phyloP scores from a whole-genome alignment of 768 basidiomycete genomes.

The Dictyophora rubrovolvata region DNA sequence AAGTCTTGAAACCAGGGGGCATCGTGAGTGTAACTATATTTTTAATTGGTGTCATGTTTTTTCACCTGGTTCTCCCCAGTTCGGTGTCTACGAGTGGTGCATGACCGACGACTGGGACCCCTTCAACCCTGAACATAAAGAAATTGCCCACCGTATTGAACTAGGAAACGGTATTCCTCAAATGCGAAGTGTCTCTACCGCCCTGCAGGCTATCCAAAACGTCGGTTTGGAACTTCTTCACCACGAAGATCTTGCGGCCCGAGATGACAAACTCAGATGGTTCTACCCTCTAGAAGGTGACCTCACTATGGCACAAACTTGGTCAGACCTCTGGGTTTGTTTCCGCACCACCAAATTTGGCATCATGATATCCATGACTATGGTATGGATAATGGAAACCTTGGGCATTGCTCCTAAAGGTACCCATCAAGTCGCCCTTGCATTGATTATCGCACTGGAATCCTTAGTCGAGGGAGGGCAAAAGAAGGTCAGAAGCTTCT shows the following conservation, averaged over 20 bases:
- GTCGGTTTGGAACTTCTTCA: conserved; percentile 85
- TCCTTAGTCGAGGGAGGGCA: conserved; percentile 78
- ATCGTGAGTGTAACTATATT: conserved; percentile 42
- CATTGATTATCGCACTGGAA: conserved; percentile 71
- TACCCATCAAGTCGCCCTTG: conserved; percentile 82
- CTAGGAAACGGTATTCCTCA: conserved; percentile 96
- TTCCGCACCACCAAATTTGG: conserved; percentile 90
- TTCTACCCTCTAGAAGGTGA: conserved; percentile 97
- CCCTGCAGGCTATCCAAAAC: conserved; percentile 64
- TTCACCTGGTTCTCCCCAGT: conserved; percentile 32
- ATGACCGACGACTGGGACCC: conserved; percentile 96
- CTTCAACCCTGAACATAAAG: conserved; percentile 76
- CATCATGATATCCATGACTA: conserved; percentile 71
- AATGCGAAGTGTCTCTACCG: conserved; percentile 70
- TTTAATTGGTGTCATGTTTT: too few species aligned
- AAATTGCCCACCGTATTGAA: conserved; percentile 84
- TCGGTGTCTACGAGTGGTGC: conserved; percentile 98
- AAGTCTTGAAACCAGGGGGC: conserved; percentile 93
- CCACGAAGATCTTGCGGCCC: conserved; percentile 90
- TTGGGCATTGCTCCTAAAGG: conserved; percentile 82
- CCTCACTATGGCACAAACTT: conserved; percentile 81
- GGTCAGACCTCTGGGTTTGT: conserved; percentile 69
- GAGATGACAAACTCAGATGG: conserved; percentile 72
- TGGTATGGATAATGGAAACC: conserved; percentile 66
- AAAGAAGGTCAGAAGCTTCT: conserved; percentile 52